Percentiles rank a stretch among this genome's conserved stretches.
These are phyloP conservation scores for Ammopiptanthus mongolicus DNA, from an alignment of 306 rosid species.

Conservation along the genomic window DNA sequence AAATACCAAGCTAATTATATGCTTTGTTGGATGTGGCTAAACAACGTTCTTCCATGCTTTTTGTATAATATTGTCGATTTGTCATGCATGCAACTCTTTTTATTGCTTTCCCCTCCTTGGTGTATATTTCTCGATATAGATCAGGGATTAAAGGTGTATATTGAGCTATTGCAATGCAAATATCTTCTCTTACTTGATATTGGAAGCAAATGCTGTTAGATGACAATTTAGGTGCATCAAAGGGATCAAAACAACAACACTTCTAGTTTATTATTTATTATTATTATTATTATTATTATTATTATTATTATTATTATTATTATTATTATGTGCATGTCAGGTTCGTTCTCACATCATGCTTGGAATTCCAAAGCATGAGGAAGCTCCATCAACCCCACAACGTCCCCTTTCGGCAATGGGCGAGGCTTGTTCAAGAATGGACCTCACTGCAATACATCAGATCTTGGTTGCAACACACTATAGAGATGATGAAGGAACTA, in stretches of 20 bases:
- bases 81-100: constrained; percentile 2
- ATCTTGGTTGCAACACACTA: constrained; percentile 80
- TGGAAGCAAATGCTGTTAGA: constrained; percentile 13
- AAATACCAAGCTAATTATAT: background rate
- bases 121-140: background rate
- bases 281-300: background rate
- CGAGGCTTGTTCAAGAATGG: constrained; percentile 97
- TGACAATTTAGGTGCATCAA: constrained; percentile 7
- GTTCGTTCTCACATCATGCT: constrained; percentile 83
- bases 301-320: background rate
- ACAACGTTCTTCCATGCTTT: background rate
- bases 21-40: constrained; percentile 1
- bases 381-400: constrained; percentile 82
- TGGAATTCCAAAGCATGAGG: constrained; percentile 81
- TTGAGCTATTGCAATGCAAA: background rate
- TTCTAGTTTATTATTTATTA: constrained; percentile 2
- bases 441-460: constrained; percentile 99
- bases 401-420: constrained; percentile 98
- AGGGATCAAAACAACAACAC: constrained; percentile 2
- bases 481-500: constrained; percentile 93
- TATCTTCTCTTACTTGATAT: constrained; percentile 1
- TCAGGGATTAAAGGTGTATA: background rate
- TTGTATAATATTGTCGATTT: background rate
- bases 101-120: background rate
- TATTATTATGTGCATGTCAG: constrained; percentile 34